Evolutionary conservation across 75 land plant genomes (phyloP).

Genomic region (Pseudotsuga menziesii): DNA sequence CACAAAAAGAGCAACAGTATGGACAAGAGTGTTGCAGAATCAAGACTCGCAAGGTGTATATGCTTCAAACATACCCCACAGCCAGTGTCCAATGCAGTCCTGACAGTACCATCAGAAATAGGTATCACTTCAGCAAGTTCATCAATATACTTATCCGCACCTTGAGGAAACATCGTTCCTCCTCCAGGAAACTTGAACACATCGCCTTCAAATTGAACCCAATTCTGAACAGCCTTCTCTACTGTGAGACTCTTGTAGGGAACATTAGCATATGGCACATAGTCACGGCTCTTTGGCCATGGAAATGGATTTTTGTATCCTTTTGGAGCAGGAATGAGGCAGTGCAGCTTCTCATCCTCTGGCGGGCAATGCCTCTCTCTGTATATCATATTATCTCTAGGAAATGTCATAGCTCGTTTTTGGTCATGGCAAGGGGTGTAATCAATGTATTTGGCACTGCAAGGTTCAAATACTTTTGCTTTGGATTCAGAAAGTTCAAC

Average conservation of each 20-base stretch:
- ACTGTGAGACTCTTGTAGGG: slow-evolving; percentile 92
- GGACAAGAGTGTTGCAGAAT: neutral
- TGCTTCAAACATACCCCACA: slow-evolving; percentile 75
- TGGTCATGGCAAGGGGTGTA: slow-evolving; percentile 93
- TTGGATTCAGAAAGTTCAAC: slow-evolving; percentile 26
- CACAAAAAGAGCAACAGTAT: neutral
- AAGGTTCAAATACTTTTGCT: slow-evolving; percentile 43
- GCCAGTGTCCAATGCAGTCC: slow-evolving; percentile 96
- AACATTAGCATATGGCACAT: slow-evolving; percentile 90
- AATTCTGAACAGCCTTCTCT: slow-evolving; percentile 91
- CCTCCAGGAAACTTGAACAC: slow-evolving; percentile 97
- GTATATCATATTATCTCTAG: slow-evolving; percentile 66
- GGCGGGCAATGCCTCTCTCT: slow-evolving; percentile 91
- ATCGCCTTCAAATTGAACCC: slow-evolving; percentile 89
- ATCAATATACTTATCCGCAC: slow-evolving; percentile 77
- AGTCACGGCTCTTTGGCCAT: slow-evolving; percentile 97
- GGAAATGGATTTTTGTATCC: slow-evolving; percentile 91
- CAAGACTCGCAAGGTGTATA: slow-evolving; percentile 6
- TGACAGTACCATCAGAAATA: slow-evolving; percentile 77
- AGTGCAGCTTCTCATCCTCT: slow-evolving; percentile 63
- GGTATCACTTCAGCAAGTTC: slow-evolving; percentile 84
- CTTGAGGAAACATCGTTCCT: slow-evolving; percentile 95
- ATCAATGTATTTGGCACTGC: slow-evolving; percentile 59
- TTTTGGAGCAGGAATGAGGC: slow-evolving; percentile 91
- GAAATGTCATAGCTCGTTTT: slow-evolving; percentile 82